Evolutionary conservation across 2,329 filamentous ascomycete genomes (phyloP), one percentile per base, ranked within the genome.

Genomic region (Cladophialophora carrionii): DNA sequence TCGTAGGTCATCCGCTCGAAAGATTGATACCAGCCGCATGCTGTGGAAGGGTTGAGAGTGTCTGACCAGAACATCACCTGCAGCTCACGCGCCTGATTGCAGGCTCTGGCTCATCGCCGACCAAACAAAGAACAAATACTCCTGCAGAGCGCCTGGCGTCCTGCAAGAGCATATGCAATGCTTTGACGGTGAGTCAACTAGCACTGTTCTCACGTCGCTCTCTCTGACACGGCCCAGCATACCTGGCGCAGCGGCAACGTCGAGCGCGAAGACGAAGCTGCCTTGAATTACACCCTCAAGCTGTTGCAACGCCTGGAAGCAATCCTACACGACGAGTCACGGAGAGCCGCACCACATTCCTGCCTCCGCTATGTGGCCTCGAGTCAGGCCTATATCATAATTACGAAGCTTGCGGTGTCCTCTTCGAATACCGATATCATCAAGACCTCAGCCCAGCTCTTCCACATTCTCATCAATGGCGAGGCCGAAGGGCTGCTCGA

Each of bases 401-500:
- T 98, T 69, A 90, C 91, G 68, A 92, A 96, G 79, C 92, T 98
- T 71, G 92, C 93, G 2, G 87, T 91, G 2, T 89, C 89, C 0
- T 92, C 90, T 34, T 89, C 91, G 76, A 90, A 96, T 76, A 90
- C 96, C 72, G 89, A 87, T 74, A 89, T 97, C 73, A 89, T 98
- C 71, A 88, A 89, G 70, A 90, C 94, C 74, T 90, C 91, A 29
- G 90, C 96, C 43, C 82, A 89, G 48, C 88, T 97, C 74, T 97
- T 97, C 77, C 92, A 91, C 63, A 92, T 92, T 17, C 84, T 99
- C 68, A 91, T 98, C 73, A 95, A 99, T 78, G 95, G 92, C 76
- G 95, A 98, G 77, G 93, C 97, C 78, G 95, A 97, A 75, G 92
- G 92, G 41, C 96, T 98, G 73, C 87, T 97, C 55, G 91, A 96